phyloP scores from a whole-genome alignment of 2,329 filamentous ascomycete genomes.

The Seiridium unicorne region DNA sequence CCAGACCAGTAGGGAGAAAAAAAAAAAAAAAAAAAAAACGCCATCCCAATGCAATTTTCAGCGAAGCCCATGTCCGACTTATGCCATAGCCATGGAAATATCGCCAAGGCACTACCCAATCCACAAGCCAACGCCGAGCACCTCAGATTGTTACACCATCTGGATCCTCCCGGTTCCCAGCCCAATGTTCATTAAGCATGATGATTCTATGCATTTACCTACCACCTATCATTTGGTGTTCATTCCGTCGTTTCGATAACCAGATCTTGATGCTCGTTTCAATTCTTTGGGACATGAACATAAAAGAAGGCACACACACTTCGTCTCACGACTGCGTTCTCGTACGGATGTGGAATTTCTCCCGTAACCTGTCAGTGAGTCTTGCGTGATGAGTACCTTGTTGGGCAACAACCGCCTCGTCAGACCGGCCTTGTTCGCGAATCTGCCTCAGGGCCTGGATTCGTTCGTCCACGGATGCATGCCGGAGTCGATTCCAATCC shows the following conservation, averaged over 20 bases:
- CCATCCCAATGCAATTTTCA: constrained; percentile 3
- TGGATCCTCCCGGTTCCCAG: background rate
- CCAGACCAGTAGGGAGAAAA: too few species aligned
- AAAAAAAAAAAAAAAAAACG: background rate
- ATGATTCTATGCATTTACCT: too few species aligned
- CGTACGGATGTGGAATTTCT: constrained; percentile 52
- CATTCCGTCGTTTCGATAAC: too few species aligned
- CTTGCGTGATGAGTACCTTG: constrained; percentile 37
- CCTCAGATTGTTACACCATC: background rate
- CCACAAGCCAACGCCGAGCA: background rate
- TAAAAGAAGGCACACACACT: background rate
- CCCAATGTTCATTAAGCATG: background rate
- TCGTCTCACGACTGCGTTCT: constrained; percentile 34
- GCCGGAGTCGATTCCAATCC: constrained; percentile 55
- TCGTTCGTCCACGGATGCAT: constrained; percentile 61
- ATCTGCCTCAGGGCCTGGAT: constrained; percentile 56
- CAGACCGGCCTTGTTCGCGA: constrained; percentile 35
- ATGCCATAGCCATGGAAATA: background rate
- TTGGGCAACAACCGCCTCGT: constrained; percentile 24
- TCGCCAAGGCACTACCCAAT: background rate
- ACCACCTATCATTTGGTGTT: too few species aligned
- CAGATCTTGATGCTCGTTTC: too few species aligned
- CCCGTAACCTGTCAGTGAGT: constrained; percentile 48
- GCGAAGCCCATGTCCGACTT: background rate
- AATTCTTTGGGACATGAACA: background rate